Evolutionary conservation across 1,139 yeast genomes (phyloP).

Genomic region (Protomyces macrosporus): DNA sequence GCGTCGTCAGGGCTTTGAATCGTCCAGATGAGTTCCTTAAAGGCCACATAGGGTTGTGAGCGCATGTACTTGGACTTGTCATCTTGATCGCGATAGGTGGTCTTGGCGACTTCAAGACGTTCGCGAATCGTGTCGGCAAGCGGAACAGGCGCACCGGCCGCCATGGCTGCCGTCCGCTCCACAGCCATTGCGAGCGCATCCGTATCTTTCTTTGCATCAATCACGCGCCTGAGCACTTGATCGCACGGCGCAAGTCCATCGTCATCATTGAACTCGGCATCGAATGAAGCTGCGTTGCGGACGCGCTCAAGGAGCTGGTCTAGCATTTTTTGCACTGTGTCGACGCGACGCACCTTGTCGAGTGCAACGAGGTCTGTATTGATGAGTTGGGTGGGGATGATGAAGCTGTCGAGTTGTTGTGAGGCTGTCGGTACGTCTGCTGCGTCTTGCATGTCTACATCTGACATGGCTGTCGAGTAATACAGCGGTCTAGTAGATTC

Average conservation of each 20-base stretch:
- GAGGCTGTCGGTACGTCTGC: neutral
- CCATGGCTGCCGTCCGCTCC: neutral
- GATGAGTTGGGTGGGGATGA: neutral
- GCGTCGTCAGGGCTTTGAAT: neutral
- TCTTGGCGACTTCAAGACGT: neutral
- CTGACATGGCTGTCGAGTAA: neutral
- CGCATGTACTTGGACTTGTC: neutral
- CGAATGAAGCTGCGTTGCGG: neutral
- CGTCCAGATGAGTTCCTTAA: neutral
- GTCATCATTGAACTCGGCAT: neutral
- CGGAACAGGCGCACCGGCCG: neutral
- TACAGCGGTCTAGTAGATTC: no score
- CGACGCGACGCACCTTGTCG: neutral
- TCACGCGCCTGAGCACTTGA: neutral
- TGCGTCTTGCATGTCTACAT: neutral
- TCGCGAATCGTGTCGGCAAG: neutral
- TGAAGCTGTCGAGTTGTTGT: neutral
- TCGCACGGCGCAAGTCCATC: neutral
- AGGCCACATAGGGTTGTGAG: neutral
- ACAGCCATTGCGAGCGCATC: neutral
- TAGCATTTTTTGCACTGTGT: neutral
- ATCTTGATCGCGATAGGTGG: neutral
- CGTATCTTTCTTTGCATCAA: neutral
- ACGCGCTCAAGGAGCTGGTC: neutral
- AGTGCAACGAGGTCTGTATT: neutral